A percentile compares a stretch with the other conserved stretches of the same genome.
These are phyloP conservation scores for Aspergillus sp. DNA, from an alignment of 2,329 filamentous ascomycete genomes.

Conservation along the genomic window DNA sequence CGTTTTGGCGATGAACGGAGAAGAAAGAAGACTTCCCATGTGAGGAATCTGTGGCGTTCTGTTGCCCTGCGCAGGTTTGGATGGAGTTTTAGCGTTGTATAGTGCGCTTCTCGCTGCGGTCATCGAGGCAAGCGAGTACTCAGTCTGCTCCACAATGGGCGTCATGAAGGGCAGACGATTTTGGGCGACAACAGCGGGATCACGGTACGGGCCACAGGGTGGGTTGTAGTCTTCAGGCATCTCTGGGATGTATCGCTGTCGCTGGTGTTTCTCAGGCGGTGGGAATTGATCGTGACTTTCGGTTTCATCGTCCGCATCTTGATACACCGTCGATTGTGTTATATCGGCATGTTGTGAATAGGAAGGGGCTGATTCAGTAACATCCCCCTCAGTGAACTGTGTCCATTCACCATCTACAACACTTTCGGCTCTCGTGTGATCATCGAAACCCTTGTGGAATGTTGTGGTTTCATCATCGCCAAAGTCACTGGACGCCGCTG, in stretches of 20 bases:
- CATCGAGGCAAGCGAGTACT: conserved; percentile 71
- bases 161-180: conserved; percentile 98
- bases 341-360: conserved; percentile 21
- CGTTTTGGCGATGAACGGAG: conserved; percentile 67
- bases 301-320: conserved; percentile 19
- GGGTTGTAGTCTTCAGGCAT: conserved; percentile 87
- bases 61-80: conserved; percentile 47
- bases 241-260: conserved; percentile 52
- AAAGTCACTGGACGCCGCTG: conserved; percentile 61
- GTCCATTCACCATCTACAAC: conserved; percentile 74
- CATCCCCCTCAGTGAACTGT: conserved; percentile 74
- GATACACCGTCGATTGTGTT: conserved; percentile 14
- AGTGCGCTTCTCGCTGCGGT: conserved; percentile 56
- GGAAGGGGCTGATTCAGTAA: conserved; percentile 45
- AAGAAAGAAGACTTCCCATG: conserved; percentile 57
- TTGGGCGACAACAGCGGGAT: conserved; percentile 75
- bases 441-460: conserved; percentile 37
- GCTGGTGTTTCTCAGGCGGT: conserved; percentile 33
- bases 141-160: conserved; percentile 92
- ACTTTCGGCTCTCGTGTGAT: conserved; percentile 51
- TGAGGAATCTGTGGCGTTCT: conserved; percentile 30
- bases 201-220: conserved; percentile 74
- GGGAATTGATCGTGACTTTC: conserved; percentile 31
- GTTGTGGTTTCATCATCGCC: conserved; percentile 56
- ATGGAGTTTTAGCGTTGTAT: conserved; percentile 73